Evolutionary conservation across 208 protist genomes (phyloP).

Genomic region (Spironucleus salmonicida): DNA sequence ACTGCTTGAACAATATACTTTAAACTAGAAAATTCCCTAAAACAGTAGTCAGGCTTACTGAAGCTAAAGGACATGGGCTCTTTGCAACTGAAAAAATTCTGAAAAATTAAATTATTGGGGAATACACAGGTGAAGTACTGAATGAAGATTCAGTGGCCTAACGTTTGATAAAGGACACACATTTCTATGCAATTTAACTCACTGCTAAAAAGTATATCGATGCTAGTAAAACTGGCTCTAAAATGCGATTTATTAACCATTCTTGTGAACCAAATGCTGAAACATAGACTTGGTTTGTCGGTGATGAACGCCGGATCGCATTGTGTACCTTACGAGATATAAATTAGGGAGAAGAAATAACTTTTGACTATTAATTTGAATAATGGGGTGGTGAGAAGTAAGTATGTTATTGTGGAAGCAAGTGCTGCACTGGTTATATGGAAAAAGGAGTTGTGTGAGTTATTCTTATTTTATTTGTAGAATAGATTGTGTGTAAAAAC

Average conservation of each 20-base stretch:
- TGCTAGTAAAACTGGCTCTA: conserved; percentile 45
- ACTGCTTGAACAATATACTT: conserved; percentile 4
- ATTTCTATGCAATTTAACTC: not conserved
- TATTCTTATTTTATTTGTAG: no score
- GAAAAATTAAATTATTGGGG: not conserved
- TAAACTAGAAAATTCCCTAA: not conserved
- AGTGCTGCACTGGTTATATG: conserved; percentile 8
- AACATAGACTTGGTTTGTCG: conserved; percentile 39
- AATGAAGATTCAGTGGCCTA: not conserved
- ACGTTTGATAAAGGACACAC: not conserved
- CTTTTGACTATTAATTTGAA: conserved; percentile 42
- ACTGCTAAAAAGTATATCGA: conserved; percentile 35
- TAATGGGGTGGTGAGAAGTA: not conserved
- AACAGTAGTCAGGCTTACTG: not conserved
- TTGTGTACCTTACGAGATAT: conserved; percentile 48
- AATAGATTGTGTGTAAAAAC: no score
- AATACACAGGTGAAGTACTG: conserved; percentile 39
- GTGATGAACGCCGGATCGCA: conserved; percentile 41
- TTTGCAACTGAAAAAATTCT: conserved; percentile 26
- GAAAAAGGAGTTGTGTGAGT: no score
- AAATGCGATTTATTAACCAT: conserved; percentile 52
- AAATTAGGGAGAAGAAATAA: conserved; percentile 44
- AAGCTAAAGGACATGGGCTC: conserved; percentile 28
- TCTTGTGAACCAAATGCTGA: conserved; percentile 51
- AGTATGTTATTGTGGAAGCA: not conserved